Base-by-base conservation (phyloP, 1,284 basidiomycete species). In the Termitomyces sp. region DNA sequence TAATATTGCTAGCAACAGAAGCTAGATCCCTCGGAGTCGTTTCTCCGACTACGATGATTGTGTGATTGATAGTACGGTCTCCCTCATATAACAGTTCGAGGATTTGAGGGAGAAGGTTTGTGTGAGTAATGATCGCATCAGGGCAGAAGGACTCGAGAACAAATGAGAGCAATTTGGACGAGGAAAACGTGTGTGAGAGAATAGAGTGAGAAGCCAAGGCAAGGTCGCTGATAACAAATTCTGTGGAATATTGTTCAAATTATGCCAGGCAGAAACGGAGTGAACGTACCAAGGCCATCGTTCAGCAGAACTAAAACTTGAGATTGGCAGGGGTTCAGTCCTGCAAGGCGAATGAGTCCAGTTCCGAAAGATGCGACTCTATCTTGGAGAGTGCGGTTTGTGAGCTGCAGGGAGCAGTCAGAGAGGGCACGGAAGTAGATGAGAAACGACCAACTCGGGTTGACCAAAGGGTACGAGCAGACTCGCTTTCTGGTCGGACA, bases 141-240 rank as follows among this genome's bases (percentile, higher is more conserved):
- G 85, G 85, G 0, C 80, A 76, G 58, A 89, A 82, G 1, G 70
- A 70, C 30, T 88, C 83, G 4, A 92, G 71, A 24, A 88, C 78
- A 5, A 74, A 69, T 0, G 81, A 73, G 42, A 92, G 75, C 10
- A 91, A 67, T 12, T 73, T 75, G 7, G 78, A 68, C 0, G 82
- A 80, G 17, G 81, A 72, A 42, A 91, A 70, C 1, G 88, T 90
- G 61, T 87, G 76, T 0, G 90, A 88, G 2, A 81, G 73, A 51
- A 92, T 83, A 6, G 83, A 84, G 61, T 84, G 77, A 1, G 82
- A 81, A 3, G 87, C 83, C 34, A 92, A 75, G 3, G 89, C 89
- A 28, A 92, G 74, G 68, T 92, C 90, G 21, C 81, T 75, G 50
- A 91, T 77, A 58, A 92, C 62, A 61, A 89, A 91, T 67, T 92